These are phyloP conservation scores for Diaporthe nobilis DNA, from an alignment of 2,329 filamentous ascomycete genomes.

Conservation along the genomic window DNA sequence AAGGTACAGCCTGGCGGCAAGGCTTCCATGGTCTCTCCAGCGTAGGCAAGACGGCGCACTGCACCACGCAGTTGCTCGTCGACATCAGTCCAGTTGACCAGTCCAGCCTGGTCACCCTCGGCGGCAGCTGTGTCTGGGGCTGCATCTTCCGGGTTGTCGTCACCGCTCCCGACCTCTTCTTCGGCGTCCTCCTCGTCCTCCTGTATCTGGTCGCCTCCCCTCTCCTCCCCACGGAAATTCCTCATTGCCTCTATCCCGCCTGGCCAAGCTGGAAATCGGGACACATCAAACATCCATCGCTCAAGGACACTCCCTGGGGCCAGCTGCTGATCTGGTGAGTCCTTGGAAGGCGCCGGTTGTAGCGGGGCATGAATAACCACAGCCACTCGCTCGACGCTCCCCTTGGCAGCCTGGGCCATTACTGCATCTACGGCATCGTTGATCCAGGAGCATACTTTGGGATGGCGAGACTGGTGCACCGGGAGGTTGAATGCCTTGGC, in stretches of 20 bases:
- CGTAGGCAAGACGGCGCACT: conserved; percentile 73
- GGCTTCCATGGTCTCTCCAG: conserved; percentile 68
- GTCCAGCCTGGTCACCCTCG: conserved; percentile 40
- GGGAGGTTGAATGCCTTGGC: conserved; percentile 86
- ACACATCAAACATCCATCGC: conserved; percentile 73
- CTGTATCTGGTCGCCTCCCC: conserved; percentile 40
- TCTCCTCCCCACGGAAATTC: conserved; percentile 46
- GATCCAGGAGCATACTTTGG: conserved; percentile 88
- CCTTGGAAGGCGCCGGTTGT: conserved; percentile 42
- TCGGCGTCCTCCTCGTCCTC: conserved; percentile 44
- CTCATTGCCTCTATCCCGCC: conserved; percentile 51
- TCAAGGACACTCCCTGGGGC: conserved; percentile 63
- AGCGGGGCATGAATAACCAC: conserved; percentile 61
- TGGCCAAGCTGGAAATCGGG: conserved; percentile 63
- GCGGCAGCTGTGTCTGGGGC: conserved; percentile 34
- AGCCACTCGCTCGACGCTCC: conserved; percentile 61
- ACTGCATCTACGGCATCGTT: conserved; percentile 83
- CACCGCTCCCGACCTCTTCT: conserved; percentile 37
- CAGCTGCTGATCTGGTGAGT: conserved; percentile 38
- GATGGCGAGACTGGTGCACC: conserved; percentile 88
- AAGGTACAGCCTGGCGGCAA: conserved; percentile 79
- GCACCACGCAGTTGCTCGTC: conserved; percentile 81
- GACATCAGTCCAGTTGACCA: conserved; percentile 71
- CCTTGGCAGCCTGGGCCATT: conserved; percentile 76
- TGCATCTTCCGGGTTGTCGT: conserved; percentile 32